Conservation (phyloP, 129 eudicot species). For the Scalesia atractyloides region DNA sequence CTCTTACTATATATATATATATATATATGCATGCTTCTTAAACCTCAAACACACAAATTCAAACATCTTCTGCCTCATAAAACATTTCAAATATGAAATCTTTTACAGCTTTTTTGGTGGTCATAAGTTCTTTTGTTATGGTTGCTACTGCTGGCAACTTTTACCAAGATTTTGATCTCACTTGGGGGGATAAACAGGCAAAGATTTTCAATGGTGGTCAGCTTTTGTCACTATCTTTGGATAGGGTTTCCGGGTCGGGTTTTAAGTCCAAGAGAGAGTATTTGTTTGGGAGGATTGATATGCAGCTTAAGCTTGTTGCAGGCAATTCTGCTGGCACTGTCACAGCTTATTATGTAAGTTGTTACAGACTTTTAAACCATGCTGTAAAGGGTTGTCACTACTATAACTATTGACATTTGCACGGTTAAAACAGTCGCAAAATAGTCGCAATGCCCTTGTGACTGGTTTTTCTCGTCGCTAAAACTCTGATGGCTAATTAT, state of each 20-base stretch:
- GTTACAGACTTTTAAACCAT: not conserved
- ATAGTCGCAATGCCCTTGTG: too few relatives aligned
- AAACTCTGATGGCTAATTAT: too few relatives aligned
- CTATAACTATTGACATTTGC: too few relatives aligned
- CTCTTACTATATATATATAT: constrained; percentile 37
- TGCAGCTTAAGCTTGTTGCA: constrained; percentile 80
- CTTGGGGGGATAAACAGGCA: constrained; percentile 66
- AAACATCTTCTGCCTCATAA: not conserved
- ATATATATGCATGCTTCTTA: constrained; percentile 36
- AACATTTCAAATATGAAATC: constrained; percentile 28
- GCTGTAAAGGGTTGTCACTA: too few relatives aligned
- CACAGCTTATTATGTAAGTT: constrained; percentile 69
- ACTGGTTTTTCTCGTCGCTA: too few relatives aligned
- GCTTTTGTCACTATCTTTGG: constrained; percentile 65
- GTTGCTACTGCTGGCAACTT: constrained; percentile 57
- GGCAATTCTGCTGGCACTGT: constrained; percentile 95
- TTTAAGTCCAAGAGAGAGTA: constrained; percentile 75
- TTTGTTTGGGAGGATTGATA: constrained; percentile 75
- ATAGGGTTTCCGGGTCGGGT: constrained; percentile 71
- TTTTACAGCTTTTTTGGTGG: constrained; percentile 21
- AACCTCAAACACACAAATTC: constrained; percentile 31
- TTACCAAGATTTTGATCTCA: constrained; percentile 63
- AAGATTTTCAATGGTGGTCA: constrained; percentile 60
- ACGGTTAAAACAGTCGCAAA: too few relatives aligned
- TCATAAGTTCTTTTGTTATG: constrained; percentile 25